phyloP scores from a whole-genome alignment of 23 red algal species.

The Pyropia haitanensis region DNA sequence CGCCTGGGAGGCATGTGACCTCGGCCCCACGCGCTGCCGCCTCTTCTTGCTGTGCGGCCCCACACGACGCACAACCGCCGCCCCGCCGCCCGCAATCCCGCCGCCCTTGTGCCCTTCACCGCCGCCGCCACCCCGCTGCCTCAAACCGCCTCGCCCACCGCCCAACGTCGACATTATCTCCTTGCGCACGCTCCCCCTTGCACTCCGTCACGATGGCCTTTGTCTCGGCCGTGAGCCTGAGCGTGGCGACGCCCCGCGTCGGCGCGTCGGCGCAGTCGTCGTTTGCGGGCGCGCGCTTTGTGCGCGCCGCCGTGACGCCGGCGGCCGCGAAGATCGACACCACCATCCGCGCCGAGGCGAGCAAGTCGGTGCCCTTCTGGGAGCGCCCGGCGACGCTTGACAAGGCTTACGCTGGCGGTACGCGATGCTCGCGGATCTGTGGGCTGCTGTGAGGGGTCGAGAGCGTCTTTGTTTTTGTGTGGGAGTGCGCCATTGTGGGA shows the following conservation, averaged over 20 bases:
- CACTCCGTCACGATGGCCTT: conserved; percentile 31
- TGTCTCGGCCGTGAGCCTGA: conserved; percentile 21
- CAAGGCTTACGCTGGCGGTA: neutral
- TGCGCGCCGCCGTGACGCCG: conserved; percentile 8
- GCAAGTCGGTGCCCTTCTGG: conserved; percentile 68
- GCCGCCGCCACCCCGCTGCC: neutral
- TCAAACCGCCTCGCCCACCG: neutral
- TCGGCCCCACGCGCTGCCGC: neutral
- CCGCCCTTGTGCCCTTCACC: neutral
- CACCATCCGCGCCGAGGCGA: conserved; percentile 12
- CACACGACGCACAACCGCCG: neutral
- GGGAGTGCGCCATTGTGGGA: too few species aligned
- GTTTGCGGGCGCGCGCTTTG: conserved; percentile 17
- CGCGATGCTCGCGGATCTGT: too few species aligned
- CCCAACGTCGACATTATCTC: neutral
- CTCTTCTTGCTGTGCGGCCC: neutral
- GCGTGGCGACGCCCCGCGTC: neutral
- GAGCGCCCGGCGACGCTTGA: conserved; percentile 64
- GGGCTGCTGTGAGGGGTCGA: too few species aligned
- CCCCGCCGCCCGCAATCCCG: neutral
- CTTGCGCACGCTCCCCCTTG: neutral
- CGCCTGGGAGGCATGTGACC: too few species aligned
- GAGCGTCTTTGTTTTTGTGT: too few species aligned
- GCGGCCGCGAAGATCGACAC: conserved; percentile 18
- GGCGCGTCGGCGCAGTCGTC: conserved; percentile 10